Percentiles rank a stretch among this genome's conserved stretches.
phyloP scores from a whole-genome alignment of 164 flowering plant genomes.

The Saururus chinensis region DNA sequence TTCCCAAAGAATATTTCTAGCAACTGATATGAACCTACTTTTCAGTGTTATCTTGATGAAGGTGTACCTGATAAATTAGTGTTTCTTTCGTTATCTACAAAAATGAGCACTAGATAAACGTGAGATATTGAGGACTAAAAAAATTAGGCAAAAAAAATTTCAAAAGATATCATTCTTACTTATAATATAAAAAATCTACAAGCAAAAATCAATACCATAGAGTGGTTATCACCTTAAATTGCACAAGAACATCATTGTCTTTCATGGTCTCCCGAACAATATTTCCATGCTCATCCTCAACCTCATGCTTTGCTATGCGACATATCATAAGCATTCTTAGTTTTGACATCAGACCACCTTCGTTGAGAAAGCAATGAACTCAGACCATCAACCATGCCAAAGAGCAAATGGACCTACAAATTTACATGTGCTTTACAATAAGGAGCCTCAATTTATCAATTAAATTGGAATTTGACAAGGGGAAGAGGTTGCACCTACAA shows the following conservation, averaged over 20 bases:
- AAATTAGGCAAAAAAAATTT: neutral
- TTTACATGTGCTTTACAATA: neutral
- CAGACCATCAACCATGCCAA: constrained; percentile 74
- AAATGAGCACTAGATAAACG: neutral
- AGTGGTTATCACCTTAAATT: constrained; percentile 58
- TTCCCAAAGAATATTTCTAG: neutral
- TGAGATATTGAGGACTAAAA: neutral
- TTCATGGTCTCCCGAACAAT: constrained; percentile 99
- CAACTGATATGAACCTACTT: constrained; percentile 50
- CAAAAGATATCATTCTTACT: neutral
- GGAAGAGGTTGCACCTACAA: neutral
- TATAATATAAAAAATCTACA: neutral
- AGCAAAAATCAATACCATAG: neutral
- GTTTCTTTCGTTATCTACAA: constrained; percentile 95
- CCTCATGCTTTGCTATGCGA: constrained; percentile 99
- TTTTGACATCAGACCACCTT: constrained; percentile 74
- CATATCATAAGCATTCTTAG: constrained; percentile 88
- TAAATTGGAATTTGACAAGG: neutral
- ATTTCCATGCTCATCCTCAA: constrained; percentile 99
- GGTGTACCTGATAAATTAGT: constrained; percentile 83
- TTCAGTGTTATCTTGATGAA: constrained; percentile 97
- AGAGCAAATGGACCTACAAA: constrained; percentile 49
- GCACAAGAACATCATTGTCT: constrained; percentile 99
- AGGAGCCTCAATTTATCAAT: neutral
- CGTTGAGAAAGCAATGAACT: constrained; percentile 65